These are phyloP conservation scores for Jamesozyma hellenica DNA, from an alignment of 805 yeast genomes.

Conservation along the genomic window DNA sequence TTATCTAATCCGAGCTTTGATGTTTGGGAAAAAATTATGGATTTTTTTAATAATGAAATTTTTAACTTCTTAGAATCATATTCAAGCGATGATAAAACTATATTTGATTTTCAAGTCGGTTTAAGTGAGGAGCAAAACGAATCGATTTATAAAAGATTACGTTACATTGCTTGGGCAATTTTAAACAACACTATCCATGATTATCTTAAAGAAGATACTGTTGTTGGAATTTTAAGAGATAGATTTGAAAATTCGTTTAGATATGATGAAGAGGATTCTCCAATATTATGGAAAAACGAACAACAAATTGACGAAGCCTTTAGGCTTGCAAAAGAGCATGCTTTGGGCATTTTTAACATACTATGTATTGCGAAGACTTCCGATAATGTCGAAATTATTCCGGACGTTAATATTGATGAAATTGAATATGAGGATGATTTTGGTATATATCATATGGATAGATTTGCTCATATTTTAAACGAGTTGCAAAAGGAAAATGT, in stretches of 20 bases:
- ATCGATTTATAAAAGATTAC: constrained; percentile 35
- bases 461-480: constrained; percentile 49
- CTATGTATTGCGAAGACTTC: constrained; percentile 45
- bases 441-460: constrained; percentile 33
- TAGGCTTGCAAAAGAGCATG: constrained; percentile 49
- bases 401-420: constrained; percentile 39
- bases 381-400: constrained; percentile 47
- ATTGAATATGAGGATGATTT: constrained; percentile 30
- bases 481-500: constrained; percentile 50
- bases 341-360: constrained; percentile 50
- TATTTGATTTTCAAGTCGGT: constrained; percentile 60
- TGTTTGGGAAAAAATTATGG: constrained; percentile 53
- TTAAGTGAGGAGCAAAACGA: constrained; percentile 35
- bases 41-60: constrained; percentile 33
- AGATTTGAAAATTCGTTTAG: constrained; percentile 74
- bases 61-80: constrained; percentile 26
- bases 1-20: constrained; percentile 40
- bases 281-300: constrained; percentile 68
- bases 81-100: constrained; percentile 15
- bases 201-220: constrained; percentile 53
- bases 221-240: constrained; percentile 59
- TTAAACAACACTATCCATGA: constrained; percentile 52
- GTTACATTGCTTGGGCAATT: constrained; percentile 52
- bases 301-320: constrained; percentile 63
- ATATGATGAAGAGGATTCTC: constrained; percentile 74